Conservation (phyloP, 2,329 filamentous ascomycete genomes). For the Aspergillus quadrilineatus region DNA sequence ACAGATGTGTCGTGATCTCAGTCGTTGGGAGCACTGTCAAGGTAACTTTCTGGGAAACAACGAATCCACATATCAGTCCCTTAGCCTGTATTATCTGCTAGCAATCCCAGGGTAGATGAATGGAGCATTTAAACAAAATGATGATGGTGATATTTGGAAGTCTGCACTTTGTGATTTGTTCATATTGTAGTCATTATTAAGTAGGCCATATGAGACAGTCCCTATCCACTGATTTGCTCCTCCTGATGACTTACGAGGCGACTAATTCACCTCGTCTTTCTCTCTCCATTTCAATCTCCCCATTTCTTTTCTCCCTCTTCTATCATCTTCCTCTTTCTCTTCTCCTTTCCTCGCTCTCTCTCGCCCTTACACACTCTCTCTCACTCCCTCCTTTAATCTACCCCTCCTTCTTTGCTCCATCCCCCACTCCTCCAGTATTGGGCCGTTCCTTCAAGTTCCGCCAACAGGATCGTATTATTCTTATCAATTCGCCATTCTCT, state of each 20-base stretch:
- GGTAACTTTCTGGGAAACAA: constrained; percentile 1
- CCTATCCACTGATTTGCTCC: constrained; percentile 1
- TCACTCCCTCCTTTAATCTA: constrained; percentile 17
- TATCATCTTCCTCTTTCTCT: constrained; percentile 7
- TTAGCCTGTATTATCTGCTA: constrained; percentile 18
- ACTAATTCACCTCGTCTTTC: constrained; percentile 12
- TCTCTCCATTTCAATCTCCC: constrained; percentile 10
- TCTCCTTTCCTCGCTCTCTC: constrained; percentile 12
- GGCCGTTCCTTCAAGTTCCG: constrained; percentile 45
- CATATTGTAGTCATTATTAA: constrained; percentile 8
- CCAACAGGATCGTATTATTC: constrained; percentile 25
- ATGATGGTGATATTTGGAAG: background rate
- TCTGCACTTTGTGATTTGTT: constrained; percentile 1
- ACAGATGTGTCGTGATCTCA: constrained; percentile 11
- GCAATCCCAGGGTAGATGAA: constrained; percentile 13
- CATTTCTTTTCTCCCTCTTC: constrained; percentile 13
- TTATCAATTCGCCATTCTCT: constrained; percentile 35
- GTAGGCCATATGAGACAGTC: background rate
- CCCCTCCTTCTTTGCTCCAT: constrained; percentile 31
- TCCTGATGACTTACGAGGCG: constrained; percentile 6
- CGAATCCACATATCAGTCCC: constrained; percentile 8
- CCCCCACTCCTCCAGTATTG: constrained; percentile 36
- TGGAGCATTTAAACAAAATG: background rate
- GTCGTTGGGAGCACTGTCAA: background rate
- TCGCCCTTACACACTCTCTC: constrained; percentile 13